Base-by-base conservation (phyloP, 139 green algal genomes). In the Micractinium conductrix region DNA sequence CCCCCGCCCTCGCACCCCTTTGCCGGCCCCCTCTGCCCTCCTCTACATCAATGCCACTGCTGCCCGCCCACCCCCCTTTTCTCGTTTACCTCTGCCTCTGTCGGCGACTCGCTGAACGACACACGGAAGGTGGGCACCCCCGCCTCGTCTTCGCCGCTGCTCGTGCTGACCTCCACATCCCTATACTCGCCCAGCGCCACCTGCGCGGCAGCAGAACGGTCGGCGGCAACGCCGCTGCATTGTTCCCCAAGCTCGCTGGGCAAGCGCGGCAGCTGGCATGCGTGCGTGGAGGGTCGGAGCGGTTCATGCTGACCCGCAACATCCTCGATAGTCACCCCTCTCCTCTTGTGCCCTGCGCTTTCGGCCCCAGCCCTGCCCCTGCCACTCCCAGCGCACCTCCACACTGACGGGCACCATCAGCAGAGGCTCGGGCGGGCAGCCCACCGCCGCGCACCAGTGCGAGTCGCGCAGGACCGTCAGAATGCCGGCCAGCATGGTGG, bases 381-480 rank as follows among this genome's bases (percentile, higher is more conserved):
- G 12, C 43, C 7, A 14, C 30, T 43, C 19, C 28, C 53, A 28
- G 22, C 38, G 1, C 38, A 81, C 75, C 75, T 81, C 53, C 12
- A 81, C 50, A 7, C 17, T 42, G 60, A 83, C 74, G 8, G 78
- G 78, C 60, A 74, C 78, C 24, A 35, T 42, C 28, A 58, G 37
- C 22, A 73, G 37, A 16, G 78, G 78, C 78, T 83, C 78, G 16
- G 78, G 78, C 58, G 78, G 78, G 78, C 78, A 83, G 78, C 42
- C 60, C 60, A 83, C 30, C 12, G 78, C 78, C 53, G 62, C 60
- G 60, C 78, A 83, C 78, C 78, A 83, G 78, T 83, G 78, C 9
- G 28, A 12, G 19, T 83, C 78, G 14, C 30, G 78, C 60, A 83
- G 78, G 42, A 74, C 60, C 19, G 40, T 12, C 40, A 83, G 78